Evolutionary conservation across 2,329 filamentous ascomycete genomes (phyloP).

Genomic region (Exophiala bonariae): DNA sequence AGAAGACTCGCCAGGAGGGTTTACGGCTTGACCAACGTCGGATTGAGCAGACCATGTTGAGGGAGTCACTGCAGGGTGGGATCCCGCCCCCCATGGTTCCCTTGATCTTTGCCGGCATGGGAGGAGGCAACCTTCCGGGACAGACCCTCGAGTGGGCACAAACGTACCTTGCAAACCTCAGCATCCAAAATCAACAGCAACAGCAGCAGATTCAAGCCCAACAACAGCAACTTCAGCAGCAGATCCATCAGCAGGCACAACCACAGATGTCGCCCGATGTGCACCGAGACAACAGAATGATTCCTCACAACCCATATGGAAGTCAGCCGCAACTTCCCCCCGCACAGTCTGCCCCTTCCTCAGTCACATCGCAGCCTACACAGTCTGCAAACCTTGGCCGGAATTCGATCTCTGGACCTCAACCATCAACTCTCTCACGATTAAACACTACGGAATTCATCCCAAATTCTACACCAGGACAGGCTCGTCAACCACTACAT

Average conservation of each 20-base stretch:
- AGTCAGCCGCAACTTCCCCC: conserved; percentile 21
- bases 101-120: conserved; percentile 72
- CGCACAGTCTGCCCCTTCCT: conserved; percentile 20
- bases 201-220: conserved; percentile 31
- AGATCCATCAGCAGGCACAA: conserved; percentile 25
- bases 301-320: conserved; percentile 38
- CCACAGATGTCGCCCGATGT: conserved; percentile 28
- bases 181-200: conserved; percentile 46
- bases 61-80: conserved; percentile 66
- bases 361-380: conserved; percentile 19
- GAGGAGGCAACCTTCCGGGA: conserved; percentile 61
- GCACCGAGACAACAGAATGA: conserved; percentile 34
- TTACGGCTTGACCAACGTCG: conserved; percentile 70
- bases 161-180: conserved; percentile 57
- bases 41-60: conserved; percentile 71
- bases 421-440: conserved; percentile 37
- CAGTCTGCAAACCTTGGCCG: conserved; percentile 18
- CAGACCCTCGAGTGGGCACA: conserved; percentile 68
- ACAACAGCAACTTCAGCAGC: conserved; percentile 23
- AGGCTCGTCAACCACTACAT: conserved; percentile 49
- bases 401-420: conserved; percentile 30
- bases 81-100: conserved; percentile 75
- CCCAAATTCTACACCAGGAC: conserved; percentile 27
- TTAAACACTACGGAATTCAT: conserved; percentile 44
- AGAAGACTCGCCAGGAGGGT: conserved; percentile 63